Base-by-base conservation (phyloP, 371 early-diverging fungal genomes). In the Nosema muscidifuracis region DNA sequence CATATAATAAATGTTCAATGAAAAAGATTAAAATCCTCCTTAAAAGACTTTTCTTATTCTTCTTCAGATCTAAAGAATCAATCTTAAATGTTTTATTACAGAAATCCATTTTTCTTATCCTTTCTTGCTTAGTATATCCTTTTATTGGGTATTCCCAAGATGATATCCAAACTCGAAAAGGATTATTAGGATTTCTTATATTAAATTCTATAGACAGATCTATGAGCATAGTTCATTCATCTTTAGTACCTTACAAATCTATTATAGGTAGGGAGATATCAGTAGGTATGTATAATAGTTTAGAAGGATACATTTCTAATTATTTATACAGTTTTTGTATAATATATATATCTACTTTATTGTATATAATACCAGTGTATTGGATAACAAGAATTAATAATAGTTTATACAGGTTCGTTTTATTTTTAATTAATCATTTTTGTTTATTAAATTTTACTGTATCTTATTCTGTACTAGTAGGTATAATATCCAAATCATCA, bases 261-360 rank as follows among this genome's bases (percentile, higher is more conserved):
- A 84, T 85, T 68, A 79, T 84, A 38, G 80, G 74, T 26, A 74
- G 85, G 20, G 86, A 86, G 68, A 73, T 85, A 18, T 78, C 82
- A 6, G 58, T 80, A n/a, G 84, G 84, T 0, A 67, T 82, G 22
- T 86, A 85, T 78, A 56, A 81, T 7, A 71, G 82, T n/a, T 67
- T 77, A 10, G 55, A 77, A 18, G 82, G 81, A 2, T 86, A 73
- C 65, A 38, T 83, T 33, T 83, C 85, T 33, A 85, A 85, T 74
- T 51, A 81, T 55, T 36, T 83, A 7, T 80, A 82, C 16, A 43
- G 77, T 22, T 36, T 79, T 47, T 80, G 81, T 4, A 34, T 78
- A 0, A 73, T 71, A 15, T 33, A 74, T 15, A n/a, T 81, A 1
- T 74, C 43, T 13, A 53, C 57, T 33, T 13, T 76, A 31, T 9